A percentile compares a stretch with the other conserved stretches of the same genome.
phyloP scores from a whole-genome alignment of 2,329 filamentous ascomycete genomes.

The Sordariomycetes sp. region DNA sequence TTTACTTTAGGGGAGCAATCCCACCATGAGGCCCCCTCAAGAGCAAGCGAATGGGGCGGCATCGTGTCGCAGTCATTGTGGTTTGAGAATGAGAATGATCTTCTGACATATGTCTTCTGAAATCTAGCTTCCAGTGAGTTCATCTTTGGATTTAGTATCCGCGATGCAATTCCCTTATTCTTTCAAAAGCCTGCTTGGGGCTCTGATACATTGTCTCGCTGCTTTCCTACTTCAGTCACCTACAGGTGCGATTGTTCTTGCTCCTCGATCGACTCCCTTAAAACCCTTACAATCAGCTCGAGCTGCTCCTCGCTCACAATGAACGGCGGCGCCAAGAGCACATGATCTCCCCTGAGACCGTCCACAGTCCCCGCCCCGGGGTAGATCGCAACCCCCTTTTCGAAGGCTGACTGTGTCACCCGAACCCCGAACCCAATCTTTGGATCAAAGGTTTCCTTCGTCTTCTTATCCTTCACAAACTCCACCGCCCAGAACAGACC shows the following conservation, averaged over 20 bases:
- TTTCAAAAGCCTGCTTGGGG: too few species aligned
- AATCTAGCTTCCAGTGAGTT: too few species aligned
- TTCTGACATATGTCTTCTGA: too few species aligned
- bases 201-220: too few species aligned
- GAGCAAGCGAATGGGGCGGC: too few species aligned
- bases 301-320: conserved; percentile 38
- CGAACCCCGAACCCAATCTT: conserved; percentile 13
- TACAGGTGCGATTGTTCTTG: conserved; percentile 1
- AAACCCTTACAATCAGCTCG: background rate
- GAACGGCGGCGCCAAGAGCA: conserved; percentile 62
- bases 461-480: conserved; percentile 28
- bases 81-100: too few species aligned
- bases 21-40: too few species aligned
- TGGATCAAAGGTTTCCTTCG: conserved; percentile 24
- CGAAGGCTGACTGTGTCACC: conserved; percentile 18
- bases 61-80: too few species aligned
- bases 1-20: too few species aligned
- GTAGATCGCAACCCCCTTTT: conserved; percentile 41
- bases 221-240: too few species aligned
- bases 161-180: too few species aligned
- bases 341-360: conserved; percentile 56
- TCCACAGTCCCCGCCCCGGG: conserved; percentile 52
- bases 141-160: too few species aligned
- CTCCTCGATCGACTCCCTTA: conserved; percentile 4
- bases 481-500: conserved; percentile 38